phyloP scores from a whole-genome alignment of 257 asterid genomes.

The Eucommia ulmoides region DNA sequence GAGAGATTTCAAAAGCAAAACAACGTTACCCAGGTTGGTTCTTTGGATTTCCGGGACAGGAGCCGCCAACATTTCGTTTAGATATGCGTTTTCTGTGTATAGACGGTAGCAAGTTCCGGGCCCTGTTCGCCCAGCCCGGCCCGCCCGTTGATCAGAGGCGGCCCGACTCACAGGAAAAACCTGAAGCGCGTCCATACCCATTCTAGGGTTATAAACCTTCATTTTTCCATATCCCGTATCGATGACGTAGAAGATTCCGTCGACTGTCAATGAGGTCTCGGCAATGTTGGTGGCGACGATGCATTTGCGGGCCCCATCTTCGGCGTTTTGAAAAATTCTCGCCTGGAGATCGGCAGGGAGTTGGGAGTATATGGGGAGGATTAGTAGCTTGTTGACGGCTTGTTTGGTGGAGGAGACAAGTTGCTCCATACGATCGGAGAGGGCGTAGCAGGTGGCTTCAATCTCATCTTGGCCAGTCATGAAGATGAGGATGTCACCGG shows the following conservation, averaged over 20 bases:
- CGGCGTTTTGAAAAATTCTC: conserved; percentile 83
- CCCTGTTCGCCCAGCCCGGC: conserved; percentile 97
- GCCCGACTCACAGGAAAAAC: conserved; percentile 96
- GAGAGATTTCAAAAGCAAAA: conserved; percentile 74
- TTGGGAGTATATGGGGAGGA: conserved; percentile 96
- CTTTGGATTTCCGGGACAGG: conserved; percentile 96
- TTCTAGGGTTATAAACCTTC: conserved; percentile 93
- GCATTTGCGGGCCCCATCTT: conserved; percentile 92
- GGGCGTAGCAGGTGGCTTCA: conserved; percentile 92
- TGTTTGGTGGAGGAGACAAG: conserved; percentile 56
- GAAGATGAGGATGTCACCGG: conserved; percentile 92
- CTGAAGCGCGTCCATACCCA: conserved; percentile 99
- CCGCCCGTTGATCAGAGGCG: conserved; percentile 95
- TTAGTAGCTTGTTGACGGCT: conserved; percentile 60
- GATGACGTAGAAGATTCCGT: conserved; percentile 83
- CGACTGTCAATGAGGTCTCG: conserved; percentile 90
- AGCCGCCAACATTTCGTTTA: conserved; percentile 77
- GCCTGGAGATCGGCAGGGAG: conserved; percentile 98
- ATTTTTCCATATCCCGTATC: conserved; percentile 90
- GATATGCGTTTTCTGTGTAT: conserved; percentile 73
- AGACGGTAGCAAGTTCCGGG: conserved; percentile 97
- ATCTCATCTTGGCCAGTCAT: conserved; percentile 99
- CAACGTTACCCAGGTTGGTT: conserved; percentile 93
- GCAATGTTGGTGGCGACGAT: conserved; percentile 96
- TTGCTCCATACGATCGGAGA: conserved; percentile 86